Evolutionary conservation across 1,284 basidiomycete genomes (phyloP).

Genomic region (Cryptococcus hybrid): DNA sequence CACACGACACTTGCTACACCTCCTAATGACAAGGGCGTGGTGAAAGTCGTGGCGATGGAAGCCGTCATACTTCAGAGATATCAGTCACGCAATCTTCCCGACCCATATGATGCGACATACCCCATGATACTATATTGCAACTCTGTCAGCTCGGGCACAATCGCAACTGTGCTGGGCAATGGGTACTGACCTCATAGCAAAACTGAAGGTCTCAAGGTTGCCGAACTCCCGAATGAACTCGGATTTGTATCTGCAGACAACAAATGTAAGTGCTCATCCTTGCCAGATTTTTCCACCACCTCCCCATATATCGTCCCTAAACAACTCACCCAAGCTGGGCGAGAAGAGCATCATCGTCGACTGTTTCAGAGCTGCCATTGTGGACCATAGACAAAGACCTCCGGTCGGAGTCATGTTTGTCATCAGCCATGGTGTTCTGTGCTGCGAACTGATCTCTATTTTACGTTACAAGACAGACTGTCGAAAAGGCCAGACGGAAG

Average conservation of each 20-base stretch:
- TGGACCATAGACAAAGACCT: not conserved
- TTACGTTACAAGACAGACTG: too few species aligned
- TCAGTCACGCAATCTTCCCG: not conserved
- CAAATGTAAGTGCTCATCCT: not conserved
- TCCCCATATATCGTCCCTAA: too few species aligned
- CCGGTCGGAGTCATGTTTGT: not conserved
- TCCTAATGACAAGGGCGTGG: conserved; percentile 32
- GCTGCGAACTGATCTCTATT: too few species aligned
- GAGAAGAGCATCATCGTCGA: conserved; percentile 20
- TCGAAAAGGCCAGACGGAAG: too few species aligned
- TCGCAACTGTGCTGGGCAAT: not conserved
- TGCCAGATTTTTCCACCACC: not conserved
- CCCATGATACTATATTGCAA: conserved; percentile 22
- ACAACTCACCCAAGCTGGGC: conserved; percentile 20
- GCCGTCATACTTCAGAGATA: conserved; percentile 20
- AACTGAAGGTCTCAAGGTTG: conserved; percentile 44
- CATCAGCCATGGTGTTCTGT: not conserved
- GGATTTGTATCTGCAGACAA: conserved; percentile 22
- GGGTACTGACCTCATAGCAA: conserved; percentile 30
- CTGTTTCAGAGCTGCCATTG: conserved; percentile 3
- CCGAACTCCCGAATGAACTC: conserved; percentile 42
- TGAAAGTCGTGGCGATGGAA: conserved; percentile 43
- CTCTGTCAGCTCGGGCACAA: conserved; percentile 1
- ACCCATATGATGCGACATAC: conserved; percentile 2
- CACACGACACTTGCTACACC: conserved; percentile 37